These are phyloP conservation scores for Epichloe bromicola DNA, from an alignment of 2,329 filamentous ascomycete genomes.

Conservation along the genomic window DNA sequence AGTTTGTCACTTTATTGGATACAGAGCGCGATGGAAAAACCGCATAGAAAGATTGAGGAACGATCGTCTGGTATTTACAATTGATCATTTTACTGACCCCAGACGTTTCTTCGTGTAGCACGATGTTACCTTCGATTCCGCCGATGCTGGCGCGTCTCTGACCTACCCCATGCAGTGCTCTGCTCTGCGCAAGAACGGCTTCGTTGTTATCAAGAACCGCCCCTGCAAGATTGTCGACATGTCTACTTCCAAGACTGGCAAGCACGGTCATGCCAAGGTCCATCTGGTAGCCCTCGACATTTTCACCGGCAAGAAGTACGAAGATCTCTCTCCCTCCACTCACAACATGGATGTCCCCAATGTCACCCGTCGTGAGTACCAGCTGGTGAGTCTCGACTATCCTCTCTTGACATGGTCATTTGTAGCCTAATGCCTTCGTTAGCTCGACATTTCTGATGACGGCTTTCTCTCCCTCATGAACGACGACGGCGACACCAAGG, in stretches of 20 bases:
- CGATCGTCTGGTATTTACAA: neutral
- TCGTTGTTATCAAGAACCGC: slow-evolving; percentile 95
- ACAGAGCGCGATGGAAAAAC: neutral
- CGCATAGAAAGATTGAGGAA: neutral
- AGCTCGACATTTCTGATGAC: slow-evolving; percentile 91
- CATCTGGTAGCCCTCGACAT: slow-evolving; percentile 96
- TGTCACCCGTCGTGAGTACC: slow-evolving; percentile 80
- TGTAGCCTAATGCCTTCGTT: slow-evolving; percentile 1
- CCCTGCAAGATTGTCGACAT: slow-evolving; percentile 99
- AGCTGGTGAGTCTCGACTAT: slow-evolving; percentile 56
- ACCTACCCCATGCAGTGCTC: slow-evolving; percentile 99
- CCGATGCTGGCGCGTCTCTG: slow-evolving; percentile 87
- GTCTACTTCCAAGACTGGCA: slow-evolving; percentile 99
- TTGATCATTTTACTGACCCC: slow-evolving; percentile 7
- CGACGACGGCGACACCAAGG: slow-evolving; percentile 76
- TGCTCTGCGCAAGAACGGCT: slow-evolving; percentile 97
- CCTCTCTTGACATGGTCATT: neutral
- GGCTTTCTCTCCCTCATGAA: slow-evolving; percentile 90
- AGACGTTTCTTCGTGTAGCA: slow-evolving; percentile 32
- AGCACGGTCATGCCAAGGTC: slow-evolving; percentile 99
- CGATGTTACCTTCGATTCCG: slow-evolving; percentile 71
- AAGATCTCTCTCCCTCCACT: slow-evolving; percentile 95
- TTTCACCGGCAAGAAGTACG: slow-evolving; percentile 99
- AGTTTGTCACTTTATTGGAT: neutral
- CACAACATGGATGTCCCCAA: slow-evolving; percentile 97